These are phyloP conservation scores for Apophysomyces elegans DNA, from an alignment of 371 early-diverging fungal genomes.

Conservation along the genomic window DNA sequence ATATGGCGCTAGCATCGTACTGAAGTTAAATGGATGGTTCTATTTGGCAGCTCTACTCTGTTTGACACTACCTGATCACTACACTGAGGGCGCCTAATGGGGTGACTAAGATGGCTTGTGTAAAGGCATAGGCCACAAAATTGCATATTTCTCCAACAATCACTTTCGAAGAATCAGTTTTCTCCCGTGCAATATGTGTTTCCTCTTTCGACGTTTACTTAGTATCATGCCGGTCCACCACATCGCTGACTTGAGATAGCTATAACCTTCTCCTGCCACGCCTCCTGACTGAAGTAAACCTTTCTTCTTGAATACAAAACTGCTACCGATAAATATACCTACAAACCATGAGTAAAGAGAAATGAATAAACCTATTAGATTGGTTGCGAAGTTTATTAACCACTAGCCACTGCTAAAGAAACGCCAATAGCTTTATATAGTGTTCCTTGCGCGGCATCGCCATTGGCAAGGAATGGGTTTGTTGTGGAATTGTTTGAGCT, in stretches of 20 bases:
- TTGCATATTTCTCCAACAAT: constrained; percentile 59
- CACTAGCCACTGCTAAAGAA: constrained; percentile 75
- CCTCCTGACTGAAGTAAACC: constrained; percentile 75
- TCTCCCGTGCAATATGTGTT: not conserved
- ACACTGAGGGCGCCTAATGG: constrained; percentile 92
- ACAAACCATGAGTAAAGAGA: constrained; percentile 21
- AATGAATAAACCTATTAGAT: too few relatives aligned
- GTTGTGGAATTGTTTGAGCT: constrained; percentile 10
- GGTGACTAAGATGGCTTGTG: constrained; percentile 92
- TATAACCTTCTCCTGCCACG: constrained; percentile 81
- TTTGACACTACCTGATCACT: constrained; percentile 39
- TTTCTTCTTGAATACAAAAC: constrained; percentile 93
- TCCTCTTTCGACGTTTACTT: constrained; percentile 47
- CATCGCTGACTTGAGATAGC: constrained; percentile 80
- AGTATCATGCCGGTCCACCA: constrained; percentile 95
- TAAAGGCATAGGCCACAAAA: constrained; percentile 90
- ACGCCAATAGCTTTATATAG: constrained; percentile 85
- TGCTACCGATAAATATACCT: constrained; percentile 86
- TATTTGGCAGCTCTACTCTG: not conserved
- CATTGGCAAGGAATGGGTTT: constrained; percentile 30
- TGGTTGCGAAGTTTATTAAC: constrained; percentile 26
- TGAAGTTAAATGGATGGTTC: constrained; percentile 24
- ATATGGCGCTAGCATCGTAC: constrained; percentile 88
- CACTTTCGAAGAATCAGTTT: constrained; percentile 2
- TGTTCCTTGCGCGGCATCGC: constrained; percentile 29